Evolutionary conservation across 2,329 filamentous ascomycete species (phyloP), one percentile per base, ranked within the genome.

Genomic region (Arthrobotrys conoides): DNA sequence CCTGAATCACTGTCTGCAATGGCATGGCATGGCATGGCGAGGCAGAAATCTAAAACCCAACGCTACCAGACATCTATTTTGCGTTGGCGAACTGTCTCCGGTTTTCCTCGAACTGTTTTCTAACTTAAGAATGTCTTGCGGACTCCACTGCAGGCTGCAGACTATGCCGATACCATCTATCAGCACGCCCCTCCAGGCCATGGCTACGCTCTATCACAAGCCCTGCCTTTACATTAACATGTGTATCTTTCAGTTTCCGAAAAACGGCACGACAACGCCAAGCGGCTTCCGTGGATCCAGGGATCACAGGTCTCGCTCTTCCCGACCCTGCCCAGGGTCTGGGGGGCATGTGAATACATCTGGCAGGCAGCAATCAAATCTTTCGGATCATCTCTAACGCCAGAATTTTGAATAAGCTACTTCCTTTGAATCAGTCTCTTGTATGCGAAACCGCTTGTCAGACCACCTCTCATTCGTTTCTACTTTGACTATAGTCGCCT

Each of bases 221-320:
- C 68, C 72, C 72, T 77, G 73, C 63, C 46, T 68, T 77, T 24
- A 68, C 67, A 71, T 78, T 78, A 59, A 72, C 73, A 78, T 72
- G 68, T 78, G 73, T 71, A 78, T 71, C 51, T 63, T 22, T 20
- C 67, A 63, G 55, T 68, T 78, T 68, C 73, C 73, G 73, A 78
- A 72, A 72, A 78, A 78, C 73, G 73, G 73, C 67, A 78, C 63
- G 61, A 71, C 68, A 63, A 36, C 61, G 72, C 72, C 72, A 71
- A 77, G 72, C 33, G 18, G 44, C 68, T 67, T 61, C 63, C 73
- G 53, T 71, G 67, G 67, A 68, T 64, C 68, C 68, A 78, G 55
- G 67, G 72, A 71, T 77, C 66, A 53, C 63, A 36, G 66, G 48
- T 51, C 20, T 55, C 65, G 44, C 57, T 53, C 44, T 48, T 49